Percentiles rank a stretch among this genome's conserved stretches.
Conservation (phyloP, 495 filamentous ascomycete genomes). For the Tuber indicum region DNA sequence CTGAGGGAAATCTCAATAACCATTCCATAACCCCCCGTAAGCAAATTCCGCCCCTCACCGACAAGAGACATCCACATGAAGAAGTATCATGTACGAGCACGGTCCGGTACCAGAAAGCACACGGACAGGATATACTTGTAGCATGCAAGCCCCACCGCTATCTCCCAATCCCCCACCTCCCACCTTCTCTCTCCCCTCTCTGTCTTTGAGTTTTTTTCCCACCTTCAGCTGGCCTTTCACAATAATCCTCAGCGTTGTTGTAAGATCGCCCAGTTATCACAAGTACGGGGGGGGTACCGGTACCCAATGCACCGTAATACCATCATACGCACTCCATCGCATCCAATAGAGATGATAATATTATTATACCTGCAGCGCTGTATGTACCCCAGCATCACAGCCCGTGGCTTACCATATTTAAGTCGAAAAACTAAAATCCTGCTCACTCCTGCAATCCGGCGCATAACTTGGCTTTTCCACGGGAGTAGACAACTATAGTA, state of each 20-base stretch:
- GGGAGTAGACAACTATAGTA: not conserved
- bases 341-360: not conserved
- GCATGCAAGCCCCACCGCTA: not conserved
- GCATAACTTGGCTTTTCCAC: not conserved
- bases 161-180: not conserved
- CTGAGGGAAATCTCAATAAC: not conserved
- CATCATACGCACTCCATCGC: not conserved
- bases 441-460: constrained; percentile 2
- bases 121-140: not conserved
- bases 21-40: not conserved
- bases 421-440: not conserved
- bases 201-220: not conserved
- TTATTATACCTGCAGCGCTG: not conserved
- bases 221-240: not conserved
- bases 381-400: not conserved
- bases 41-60: not conserved
- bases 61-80: not conserved
- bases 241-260: not conserved
- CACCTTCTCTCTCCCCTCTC: not conserved
- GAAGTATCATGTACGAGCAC: not conserved
- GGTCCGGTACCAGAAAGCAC: not conserved
- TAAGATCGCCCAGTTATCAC: not conserved
- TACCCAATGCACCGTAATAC: not conserved
- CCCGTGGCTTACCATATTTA: not conserved
- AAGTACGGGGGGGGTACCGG: not conserved